Base-by-base conservation (phyloP, 768 basidiomycete genomes). In the Suillus cothurnatus region DNA sequence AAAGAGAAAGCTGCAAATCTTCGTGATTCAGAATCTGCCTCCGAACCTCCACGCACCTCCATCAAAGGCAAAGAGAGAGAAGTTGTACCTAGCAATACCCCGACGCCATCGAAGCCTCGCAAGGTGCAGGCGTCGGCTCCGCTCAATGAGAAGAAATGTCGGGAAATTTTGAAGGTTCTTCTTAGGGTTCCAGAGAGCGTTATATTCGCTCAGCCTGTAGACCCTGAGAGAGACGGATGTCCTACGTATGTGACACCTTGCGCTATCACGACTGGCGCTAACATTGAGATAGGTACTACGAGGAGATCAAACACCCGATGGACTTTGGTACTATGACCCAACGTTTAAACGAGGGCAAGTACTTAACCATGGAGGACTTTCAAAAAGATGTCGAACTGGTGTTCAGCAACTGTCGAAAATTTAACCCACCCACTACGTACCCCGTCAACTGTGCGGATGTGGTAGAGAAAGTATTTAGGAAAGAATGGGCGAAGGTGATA, bases 271-370 rank as follows among this genome's bases (percentile, higher is more conserved):
- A 14, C 31, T 63, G 38, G 8, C 43, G 34, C 38, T 64, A 59
- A 68, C 36, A 45, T 52, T 67, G 66, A 21, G 38, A 21, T 70
- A 97, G 95, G 23, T 99, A 99, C 76, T 88, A 92, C 66, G 88
- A 96, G 6, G 97, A 98, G 77, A 97, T 99, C 72, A 78, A 86
- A 66, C 80, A 91, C 68, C 97, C 97, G 7, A 98, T 98, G 97
- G 95, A 98, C 77, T 88, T 98, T 61, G 87, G 86, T 11, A 97
- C 96, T 2, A 92, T 97, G 69, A 75, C 76, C 17, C 79, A 81
- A 45, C 94, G 92, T 72, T 79, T 97, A 66, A 81, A 83, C 45
- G 79, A 85, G 61, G 85, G 83, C 58, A 81, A 85, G 71, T 99
- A 99, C 74, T 69, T 79, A 15, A 89, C 86, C 2, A 93, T 95